A percentile compares a stretch with the other conserved stretches of the same genome.
These are phyloP conservation scores for Neofusicoccum umdonicola DNA, from an alignment of 2,329 filamentous ascomycete species.

Conservation along the genomic window DNA sequence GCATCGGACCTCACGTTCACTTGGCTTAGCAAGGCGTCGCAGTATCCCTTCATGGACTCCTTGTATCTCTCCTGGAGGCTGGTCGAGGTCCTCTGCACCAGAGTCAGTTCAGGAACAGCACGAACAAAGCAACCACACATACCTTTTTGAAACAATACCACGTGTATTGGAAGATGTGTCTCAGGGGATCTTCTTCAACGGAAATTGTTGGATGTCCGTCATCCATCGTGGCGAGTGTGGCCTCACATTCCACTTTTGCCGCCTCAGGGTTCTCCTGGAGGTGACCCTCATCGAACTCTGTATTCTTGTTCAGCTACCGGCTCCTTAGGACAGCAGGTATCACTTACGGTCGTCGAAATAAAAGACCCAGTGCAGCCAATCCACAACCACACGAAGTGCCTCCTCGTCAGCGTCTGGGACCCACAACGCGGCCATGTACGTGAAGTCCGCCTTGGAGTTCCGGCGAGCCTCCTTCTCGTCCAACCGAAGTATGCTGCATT, in stretches of 20 bases:
- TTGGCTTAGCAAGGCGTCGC: background rate
- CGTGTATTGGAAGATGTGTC: background rate
- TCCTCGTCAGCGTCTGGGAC: background rate
- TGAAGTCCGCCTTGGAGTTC: background rate
- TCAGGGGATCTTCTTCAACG: background rate
- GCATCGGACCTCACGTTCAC: background rate
- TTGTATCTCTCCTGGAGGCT: background rate
- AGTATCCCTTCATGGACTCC: background rate
- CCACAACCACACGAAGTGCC: background rate
- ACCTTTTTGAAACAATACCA: background rate
- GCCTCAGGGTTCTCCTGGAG: background rate
- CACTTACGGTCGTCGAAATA: constrained; percentile 4
- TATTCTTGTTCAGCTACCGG: background rate
- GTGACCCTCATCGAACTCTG: background rate
- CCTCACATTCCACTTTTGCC: background rate
- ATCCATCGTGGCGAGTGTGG: background rate
- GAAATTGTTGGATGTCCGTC: background rate
- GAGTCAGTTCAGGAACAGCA: background rate
- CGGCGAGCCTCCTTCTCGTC: background rate
- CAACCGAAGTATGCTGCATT: background rate
- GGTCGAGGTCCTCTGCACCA: background rate
- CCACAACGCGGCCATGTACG: background rate
- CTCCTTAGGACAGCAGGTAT: background rate
- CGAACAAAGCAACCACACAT: background rate
- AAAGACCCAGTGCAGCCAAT: constrained; percentile 5